Percentiles rank a stretch among this genome's conserved stretches.
Conservation (phyloP, 176 grass and related monocot genomes). For the Aegilops bicornis region DNA sequence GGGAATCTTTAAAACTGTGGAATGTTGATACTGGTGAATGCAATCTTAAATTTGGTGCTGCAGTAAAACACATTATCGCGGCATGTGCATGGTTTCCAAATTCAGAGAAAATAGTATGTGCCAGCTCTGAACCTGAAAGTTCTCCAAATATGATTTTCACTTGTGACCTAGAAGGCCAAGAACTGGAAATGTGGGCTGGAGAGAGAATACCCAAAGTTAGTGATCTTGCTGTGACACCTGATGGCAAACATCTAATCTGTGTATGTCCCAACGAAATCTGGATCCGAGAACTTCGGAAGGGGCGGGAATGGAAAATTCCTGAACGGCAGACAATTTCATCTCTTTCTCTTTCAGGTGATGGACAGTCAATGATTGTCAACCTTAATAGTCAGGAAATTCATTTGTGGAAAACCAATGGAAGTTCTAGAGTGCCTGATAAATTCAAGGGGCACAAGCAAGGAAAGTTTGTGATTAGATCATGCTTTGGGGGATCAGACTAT, state of each 20-base stretch:
- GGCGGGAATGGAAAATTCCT: slow-evolving; percentile 67
- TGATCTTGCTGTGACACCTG: slow-evolving; percentile 81
- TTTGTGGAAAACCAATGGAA: slow-evolving; percentile 71
- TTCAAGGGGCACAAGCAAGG: slow-evolving; percentile 86
- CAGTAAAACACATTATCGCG: slow-evolving; percentile 41
- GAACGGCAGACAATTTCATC: slow-evolving; percentile 73
- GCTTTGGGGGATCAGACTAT: slow-evolving; percentile 86
- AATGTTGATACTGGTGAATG: slow-evolving; percentile 71
- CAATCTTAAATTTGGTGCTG: slow-evolving; percentile 52
- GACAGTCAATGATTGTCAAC: slow-evolving; percentile 76
- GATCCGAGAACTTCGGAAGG: slow-evolving; percentile 70
- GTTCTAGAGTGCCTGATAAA: slow-evolving; percentile 46
- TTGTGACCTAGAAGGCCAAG: slow-evolving; percentile 79
- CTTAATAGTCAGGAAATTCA: slow-evolving; percentile 95
- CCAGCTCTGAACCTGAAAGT: slow-evolving; percentile 45
- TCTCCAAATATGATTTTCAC: slow-evolving; percentile 72
- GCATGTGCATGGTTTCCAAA: slow-evolving; percentile 93
- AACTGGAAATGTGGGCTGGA: slow-evolving; percentile 79
- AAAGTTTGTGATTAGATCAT: slow-evolving; percentile 89
- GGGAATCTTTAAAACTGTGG: slow-evolving; percentile 82
- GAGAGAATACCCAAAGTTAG: slow-evolving; percentile 93
- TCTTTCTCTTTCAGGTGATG: slow-evolving; percentile 82
- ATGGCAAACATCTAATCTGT: slow-evolving; percentile 68
- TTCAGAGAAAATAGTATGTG: slow-evolving; percentile 92
- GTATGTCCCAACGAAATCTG: slow-evolving; percentile 73